These are phyloP conservation scores for Euphorbia schlechtendalii DNA, from an alignment of 441 rosid species.

Conservation along the genomic window DNA sequence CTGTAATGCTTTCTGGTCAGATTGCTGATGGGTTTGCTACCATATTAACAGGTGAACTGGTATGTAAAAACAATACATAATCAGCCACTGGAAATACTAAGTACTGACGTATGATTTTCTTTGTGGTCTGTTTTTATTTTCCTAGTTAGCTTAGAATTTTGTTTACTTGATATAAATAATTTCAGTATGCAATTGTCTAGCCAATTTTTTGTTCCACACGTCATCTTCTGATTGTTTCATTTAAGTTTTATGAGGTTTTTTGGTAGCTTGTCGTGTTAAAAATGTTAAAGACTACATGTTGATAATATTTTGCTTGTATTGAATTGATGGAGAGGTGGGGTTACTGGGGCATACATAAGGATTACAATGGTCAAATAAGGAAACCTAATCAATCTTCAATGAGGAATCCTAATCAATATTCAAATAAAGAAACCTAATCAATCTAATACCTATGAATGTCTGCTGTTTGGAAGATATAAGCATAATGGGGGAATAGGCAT, in stretches of 20 bases:
- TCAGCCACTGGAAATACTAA: background rate
- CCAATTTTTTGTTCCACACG: background rate
- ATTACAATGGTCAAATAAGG: too few relatives aligned
- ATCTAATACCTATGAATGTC: too few relatives aligned
- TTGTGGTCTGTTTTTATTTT: background rate
- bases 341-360: too few relatives aligned
- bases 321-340: too few relatives aligned
- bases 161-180: background rate
- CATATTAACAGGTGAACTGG: constrained; percentile 83
- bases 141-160: background rate
- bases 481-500: background rate
- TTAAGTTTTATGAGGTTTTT: background rate
- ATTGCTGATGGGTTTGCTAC: constrained; percentile 88
- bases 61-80: constrained; percentile 21
- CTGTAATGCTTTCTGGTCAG: constrained; percentile 92
- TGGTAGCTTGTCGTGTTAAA: background rate
- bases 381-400: too few relatives aligned
- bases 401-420: too few relatives aligned
- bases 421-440: too few relatives aligned
- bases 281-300: too few relatives aligned
- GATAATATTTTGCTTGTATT: too few relatives aligned
- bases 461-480: background rate
- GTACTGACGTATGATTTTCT: background rate
- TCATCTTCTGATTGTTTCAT: background rate
- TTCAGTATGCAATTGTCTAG: background rate